These are phyloP conservation scores for Septoria linicola DNA, from an alignment of 2,329 filamentous ascomycete genomes.

Conservation along the genomic window DNA sequence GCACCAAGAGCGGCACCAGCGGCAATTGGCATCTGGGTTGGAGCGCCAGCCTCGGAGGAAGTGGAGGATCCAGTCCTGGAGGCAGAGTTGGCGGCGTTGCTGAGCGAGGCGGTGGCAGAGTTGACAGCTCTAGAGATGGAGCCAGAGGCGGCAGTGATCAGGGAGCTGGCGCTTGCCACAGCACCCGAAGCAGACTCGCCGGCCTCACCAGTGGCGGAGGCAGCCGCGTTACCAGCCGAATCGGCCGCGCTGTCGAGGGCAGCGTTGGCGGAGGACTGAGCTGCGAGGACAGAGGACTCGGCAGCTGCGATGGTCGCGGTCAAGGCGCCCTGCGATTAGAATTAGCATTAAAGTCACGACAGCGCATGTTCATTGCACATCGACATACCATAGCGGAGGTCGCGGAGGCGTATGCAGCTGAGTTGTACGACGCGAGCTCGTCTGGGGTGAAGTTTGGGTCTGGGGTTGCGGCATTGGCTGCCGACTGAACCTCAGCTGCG, in stretches of 20 bases:
- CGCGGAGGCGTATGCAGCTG: conserved; percentile 16
- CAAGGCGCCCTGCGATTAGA: conserved; percentile 9
- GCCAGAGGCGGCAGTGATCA: conserved; percentile 2
- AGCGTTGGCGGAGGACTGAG: conserved; percentile 16
- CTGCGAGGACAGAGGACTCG: conserved; percentile 17
- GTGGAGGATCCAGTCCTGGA: conserved; percentile 3
- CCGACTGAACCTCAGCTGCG: conserved; percentile 13
- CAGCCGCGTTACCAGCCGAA: conserved; percentile 9
- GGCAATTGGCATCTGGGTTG: conserved; percentile 22
- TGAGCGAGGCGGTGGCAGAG: background rate
- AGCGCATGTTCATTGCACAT: too few relatives aligned
- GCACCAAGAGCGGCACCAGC: conserved; percentile 26
- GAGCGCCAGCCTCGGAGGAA: conserved; percentile 13
- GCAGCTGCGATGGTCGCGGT: conserved; percentile 19
- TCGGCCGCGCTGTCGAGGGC: conserved; percentile 11
- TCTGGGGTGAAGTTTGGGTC: conserved; percentile 15
- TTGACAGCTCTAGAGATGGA: conserved; percentile 3
- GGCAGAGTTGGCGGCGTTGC: conserved; percentile 11
- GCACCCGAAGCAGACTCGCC: background rate
- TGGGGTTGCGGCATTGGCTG: conserved; percentile 16
- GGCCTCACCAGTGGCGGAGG: conserved; percentile 18
- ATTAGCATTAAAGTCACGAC: too few relatives aligned
- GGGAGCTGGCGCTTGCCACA: background rate
- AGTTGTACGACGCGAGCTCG: conserved; percentile 22
- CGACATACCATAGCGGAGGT: conserved; percentile 20